A percentile compares a stretch with the other conserved stretches of the same genome.
Evolutionary conservation across 495 filamentous ascomycete species (phyloP).

Genomic region (Lepraria neglecta): DNA sequence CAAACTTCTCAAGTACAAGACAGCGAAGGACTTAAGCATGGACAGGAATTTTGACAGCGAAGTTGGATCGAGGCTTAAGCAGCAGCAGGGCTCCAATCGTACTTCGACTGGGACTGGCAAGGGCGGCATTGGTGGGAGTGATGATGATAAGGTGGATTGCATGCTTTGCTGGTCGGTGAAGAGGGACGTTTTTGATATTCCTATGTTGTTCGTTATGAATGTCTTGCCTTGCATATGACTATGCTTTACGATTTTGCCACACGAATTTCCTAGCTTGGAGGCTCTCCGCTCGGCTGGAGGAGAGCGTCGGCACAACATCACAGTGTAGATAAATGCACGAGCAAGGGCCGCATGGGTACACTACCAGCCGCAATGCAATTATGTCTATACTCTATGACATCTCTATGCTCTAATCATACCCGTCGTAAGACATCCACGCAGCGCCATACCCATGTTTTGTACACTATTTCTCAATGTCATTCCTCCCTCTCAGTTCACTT

Average conservation of each 20-base stretch:
- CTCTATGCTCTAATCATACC: background rate
- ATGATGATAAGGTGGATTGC: slow-evolving; percentile 89
- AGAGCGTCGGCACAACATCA: background rate
- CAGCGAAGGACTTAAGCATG: slow-evolving; percentile 30
- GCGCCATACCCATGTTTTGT: background rate
- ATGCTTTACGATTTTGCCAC: background rate
- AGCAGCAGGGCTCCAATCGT: slow-evolving; percentile 14
- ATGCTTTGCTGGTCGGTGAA: slow-evolving; percentile 95
- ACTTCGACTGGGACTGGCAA: slow-evolving; percentile 40
- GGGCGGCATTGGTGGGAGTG: slow-evolving; percentile 72
- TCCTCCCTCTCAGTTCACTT: background rate
- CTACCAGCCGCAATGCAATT: no score
- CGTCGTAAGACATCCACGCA: background rate
- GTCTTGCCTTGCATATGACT: slow-evolving; percentile 37
- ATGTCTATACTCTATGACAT: background rate
- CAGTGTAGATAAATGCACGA: no score
- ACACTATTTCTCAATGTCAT: background rate
- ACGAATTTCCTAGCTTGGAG: slow-evolving; percentile 5
- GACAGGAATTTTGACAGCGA: slow-evolving; percentile 37
- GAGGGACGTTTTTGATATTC: slow-evolving; percentile 95
- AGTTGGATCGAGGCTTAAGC: slow-evolving; percentile 27
- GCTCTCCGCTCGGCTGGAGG: background rate
- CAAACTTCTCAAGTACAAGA: slow-evolving; percentile 84
- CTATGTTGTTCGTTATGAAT: slow-evolving; percentile 96
- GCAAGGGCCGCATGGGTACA: no score